These are phyloP conservation scores for Coemansia sp. DNA, from an alignment of 192 early-diverging fungal genomes.

Conservation along the genomic window DNA sequence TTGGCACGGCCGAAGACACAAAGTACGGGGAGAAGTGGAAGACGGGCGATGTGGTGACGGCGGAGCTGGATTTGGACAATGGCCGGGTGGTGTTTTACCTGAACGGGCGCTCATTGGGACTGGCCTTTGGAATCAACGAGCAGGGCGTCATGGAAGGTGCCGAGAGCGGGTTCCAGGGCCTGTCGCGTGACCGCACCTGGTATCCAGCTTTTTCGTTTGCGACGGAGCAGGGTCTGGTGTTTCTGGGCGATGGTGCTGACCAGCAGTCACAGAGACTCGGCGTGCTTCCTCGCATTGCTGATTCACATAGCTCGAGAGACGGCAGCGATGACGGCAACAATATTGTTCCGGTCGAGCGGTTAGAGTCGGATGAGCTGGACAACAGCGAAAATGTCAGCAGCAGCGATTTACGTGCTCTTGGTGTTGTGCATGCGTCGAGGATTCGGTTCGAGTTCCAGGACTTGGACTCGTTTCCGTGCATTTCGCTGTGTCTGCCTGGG, in stretches of 20 bases:
- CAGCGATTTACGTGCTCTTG: slow-evolving; percentile 10
- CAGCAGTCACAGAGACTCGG: slow-evolving; percentile 10
- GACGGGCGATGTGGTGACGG: slow-evolving; percentile 32
- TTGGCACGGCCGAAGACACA: slow-evolving; percentile 30
- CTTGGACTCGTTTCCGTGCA: slow-evolving; percentile 34
- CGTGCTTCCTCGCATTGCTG: background rate
- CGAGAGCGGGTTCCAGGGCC: slow-evolving; percentile 23
- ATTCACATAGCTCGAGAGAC: background rate
- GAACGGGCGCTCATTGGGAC: slow-evolving; percentile 36
- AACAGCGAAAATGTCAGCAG: background rate
- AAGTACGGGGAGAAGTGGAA: slow-evolving; percentile 45
- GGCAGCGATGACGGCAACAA: background rate
- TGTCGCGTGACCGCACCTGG: slow-evolving; percentile 42
- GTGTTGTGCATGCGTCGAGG: slow-evolving; percentile 21
- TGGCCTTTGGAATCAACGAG: slow-evolving; percentile 41
- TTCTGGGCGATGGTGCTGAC: slow-evolving; percentile 21
- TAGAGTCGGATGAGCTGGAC: background rate
- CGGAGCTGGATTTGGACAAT: slow-evolving; percentile 45
- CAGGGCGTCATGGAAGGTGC: slow-evolving; percentile 22
- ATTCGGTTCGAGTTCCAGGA: slow-evolving; percentile 44
- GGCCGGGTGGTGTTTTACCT: slow-evolving; percentile 40
- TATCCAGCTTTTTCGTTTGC: slow-evolving; percentile 49
- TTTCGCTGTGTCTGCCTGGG: slow-evolving; percentile 23
- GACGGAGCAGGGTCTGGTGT: slow-evolving; percentile 43
- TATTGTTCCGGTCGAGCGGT: background rate